Conservation (phyloP, 225 moss, liverwort and hornwort genomes). For the Takakia lepidozioides region DNA sequence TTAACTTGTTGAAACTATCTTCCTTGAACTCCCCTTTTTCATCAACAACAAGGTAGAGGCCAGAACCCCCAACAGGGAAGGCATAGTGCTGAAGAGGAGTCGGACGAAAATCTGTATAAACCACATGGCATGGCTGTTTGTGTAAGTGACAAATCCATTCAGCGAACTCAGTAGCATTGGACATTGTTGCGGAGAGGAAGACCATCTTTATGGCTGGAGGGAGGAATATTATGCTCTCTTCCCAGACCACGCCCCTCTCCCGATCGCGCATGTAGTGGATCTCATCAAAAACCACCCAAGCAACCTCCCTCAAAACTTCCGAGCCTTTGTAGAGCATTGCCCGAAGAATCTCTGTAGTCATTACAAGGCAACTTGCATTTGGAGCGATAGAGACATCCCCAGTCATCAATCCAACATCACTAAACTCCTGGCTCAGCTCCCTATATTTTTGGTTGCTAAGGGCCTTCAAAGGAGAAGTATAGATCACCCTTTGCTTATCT, state of each 20-base stretch:
- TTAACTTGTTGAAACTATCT: conserved; percentile 66
- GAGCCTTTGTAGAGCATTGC: conserved; percentile 49
- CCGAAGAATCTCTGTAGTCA: conserved; percentile 47
- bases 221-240: conserved; percentile 69
- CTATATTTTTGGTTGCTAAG: conserved; percentile 91
- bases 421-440: conserved; percentile 85
- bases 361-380: conserved; percentile 72
- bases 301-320: conserved; percentile 45
- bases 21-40: conserved; percentile 66
- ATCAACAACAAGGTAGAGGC: conserved; percentile 37
- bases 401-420: conserved; percentile 90
- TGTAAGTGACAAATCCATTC: conserved; percentile 48
- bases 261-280: conserved; percentile 59
- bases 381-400: conserved; percentile 84
- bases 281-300: conserved; percentile 56
- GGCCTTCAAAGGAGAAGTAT: conserved; percentile 93
- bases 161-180: conserved; percentile 49
- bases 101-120: conserved; percentile 46
- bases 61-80: conserved; percentile 40
- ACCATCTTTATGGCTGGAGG: conserved; percentile 61
- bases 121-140: conserved; percentile 42
- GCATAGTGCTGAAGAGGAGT: conserved; percentile 49
- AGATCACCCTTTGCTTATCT: conserved; percentile 85
- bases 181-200: conserved; percentile 48
- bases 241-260: conserved; percentile 53